A percentile compares a stretch with the other conserved stretches of the same genome.
phyloP scores from a whole-genome alignment of 2,329 filamentous ascomycete species.

The Westerdykella sp. region DNA sequence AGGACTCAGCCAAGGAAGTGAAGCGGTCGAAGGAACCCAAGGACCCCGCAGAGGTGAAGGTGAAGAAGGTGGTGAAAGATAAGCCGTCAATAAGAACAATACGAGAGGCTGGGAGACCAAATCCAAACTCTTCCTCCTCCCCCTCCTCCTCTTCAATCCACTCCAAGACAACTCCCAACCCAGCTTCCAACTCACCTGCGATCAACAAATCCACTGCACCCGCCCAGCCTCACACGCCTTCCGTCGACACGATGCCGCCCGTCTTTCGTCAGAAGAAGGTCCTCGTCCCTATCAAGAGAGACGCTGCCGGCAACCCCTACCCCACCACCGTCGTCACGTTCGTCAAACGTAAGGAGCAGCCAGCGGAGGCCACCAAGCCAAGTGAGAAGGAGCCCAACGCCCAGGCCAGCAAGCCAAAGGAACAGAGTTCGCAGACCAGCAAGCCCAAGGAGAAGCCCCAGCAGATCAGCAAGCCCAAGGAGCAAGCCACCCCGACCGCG shows the following conservation, averaged over 20 bases:
- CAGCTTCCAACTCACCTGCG: neutral
- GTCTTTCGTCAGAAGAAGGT: constrained; percentile 27
- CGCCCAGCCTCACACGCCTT: constrained; percentile 15
- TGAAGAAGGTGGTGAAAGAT: constrained; percentile 15
- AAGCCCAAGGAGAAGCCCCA: neutral
- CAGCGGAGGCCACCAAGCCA: neutral
- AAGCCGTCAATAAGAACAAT: neutral
- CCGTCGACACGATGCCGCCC: constrained; percentile 12
- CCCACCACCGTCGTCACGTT: constrained; percentile 16
- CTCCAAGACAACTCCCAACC: too few species aligned
- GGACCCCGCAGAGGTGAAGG: constrained; percentile 6
- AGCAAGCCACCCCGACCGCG: neutral
- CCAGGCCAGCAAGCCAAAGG: too few species aligned
- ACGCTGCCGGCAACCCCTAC: constrained; percentile 14
- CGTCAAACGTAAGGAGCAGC: too few species aligned
- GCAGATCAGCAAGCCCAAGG: neutral
- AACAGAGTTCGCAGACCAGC: too few species aligned
- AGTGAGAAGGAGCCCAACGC: neutral
- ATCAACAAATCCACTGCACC: constrained; percentile 7
- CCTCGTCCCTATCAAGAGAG: neutral
- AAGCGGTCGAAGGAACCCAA: constrained; percentile 39
- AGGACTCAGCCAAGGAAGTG: constrained; percentile 43
- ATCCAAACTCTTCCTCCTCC: constrained; percentile 7
- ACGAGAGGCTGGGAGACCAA: neutral
- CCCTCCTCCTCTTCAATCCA: too few species aligned